Evolutionary conservation across 1,139 yeast genomes (phyloP).

Genomic region (Hemisphaericaspora xylofermentans): DNA sequence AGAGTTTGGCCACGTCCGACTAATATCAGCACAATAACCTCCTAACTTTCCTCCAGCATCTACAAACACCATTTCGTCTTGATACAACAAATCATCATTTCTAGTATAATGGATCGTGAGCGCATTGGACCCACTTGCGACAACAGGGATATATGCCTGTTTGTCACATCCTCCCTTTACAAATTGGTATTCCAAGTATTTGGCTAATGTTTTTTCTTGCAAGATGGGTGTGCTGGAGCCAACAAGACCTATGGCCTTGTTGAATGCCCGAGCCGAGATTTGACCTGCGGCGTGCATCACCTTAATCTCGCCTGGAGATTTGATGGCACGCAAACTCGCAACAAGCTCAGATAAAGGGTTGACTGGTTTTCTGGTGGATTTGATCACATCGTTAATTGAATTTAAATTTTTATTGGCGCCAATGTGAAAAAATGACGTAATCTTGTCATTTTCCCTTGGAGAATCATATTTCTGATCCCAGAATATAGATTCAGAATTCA

Average conservation of each 20-base stretch:
- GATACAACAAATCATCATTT: conserved; percentile 73
- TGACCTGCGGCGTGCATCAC: conserved; percentile 82
- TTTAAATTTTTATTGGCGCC: conserved; percentile 6
- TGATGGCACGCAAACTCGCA: conserved; percentile 62
- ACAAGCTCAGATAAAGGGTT: conserved; percentile 48
- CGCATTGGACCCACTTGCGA: conserved; percentile 89
- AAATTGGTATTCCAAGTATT: conserved; percentile 83
- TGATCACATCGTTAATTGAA: conserved; percentile 21
- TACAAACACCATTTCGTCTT: conserved; percentile 81
- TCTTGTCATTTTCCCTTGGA: conserved; percentile 8
- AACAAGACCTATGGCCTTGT: conserved; percentile 70
- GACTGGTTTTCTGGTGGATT: conserved; percentile 32
- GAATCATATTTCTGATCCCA: conserved; percentile 40
- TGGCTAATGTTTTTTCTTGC: conserved; percentile 75
- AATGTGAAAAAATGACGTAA: conserved; percentile 13
- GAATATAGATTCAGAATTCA: conserved; percentile 48
- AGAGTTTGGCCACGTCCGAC: conserved; percentile 93
- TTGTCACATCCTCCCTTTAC: conserved; percentile 85
- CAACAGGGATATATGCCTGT: conserved; percentile 92
- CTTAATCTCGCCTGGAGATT: conserved; percentile 72
- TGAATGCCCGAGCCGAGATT: conserved; percentile 80
- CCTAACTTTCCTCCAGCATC: conserved; percentile 96
- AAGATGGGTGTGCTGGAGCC: conserved; percentile 46
- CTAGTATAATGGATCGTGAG: conserved; percentile 87
- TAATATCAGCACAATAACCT: conserved; percentile 93